Percentiles rank a stretch among this genome's conserved stretches.
Conservation (phyloP, 108 stramenopile species). For the Pseudonitzschia multiseries region DNA sequence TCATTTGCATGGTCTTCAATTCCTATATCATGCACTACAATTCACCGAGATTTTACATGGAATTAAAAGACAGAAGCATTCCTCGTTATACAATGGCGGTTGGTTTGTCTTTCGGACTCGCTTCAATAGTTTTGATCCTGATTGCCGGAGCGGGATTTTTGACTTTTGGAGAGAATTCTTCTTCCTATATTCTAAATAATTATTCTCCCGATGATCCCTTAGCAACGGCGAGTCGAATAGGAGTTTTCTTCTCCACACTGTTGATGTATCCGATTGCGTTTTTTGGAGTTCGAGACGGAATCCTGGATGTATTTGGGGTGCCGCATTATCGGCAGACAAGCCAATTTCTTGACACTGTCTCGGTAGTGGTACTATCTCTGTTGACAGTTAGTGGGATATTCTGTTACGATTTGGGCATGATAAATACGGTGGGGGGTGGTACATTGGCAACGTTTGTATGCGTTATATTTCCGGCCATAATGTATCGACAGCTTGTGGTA, state of each 20-base stretch:
- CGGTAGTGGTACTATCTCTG: slow-evolving; percentile 43
- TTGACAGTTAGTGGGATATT: slow-evolving; percentile 43
- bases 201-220: slow-evolving; percentile 72
- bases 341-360: slow-evolving; percentile 57
- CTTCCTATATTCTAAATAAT: slow-evolving; percentile 82
- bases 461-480: slow-evolving; percentile 86
- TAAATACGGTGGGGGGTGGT: slow-evolving; percentile 85
- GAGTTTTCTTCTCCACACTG: slow-evolving; percentile 65
- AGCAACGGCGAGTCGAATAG: slow-evolving; percentile 69
- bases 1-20: slow-evolving; percentile 58
- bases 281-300: slow-evolving; percentile 80
- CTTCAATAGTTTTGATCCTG: slow-evolving; percentile 52
- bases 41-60: slow-evolving; percentile 78
- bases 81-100: slow-evolving; percentile 61
- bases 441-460: slow-evolving; percentile 73
- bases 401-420: slow-evolving; percentile 54
- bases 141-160: slow-evolving; percentile 73
- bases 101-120: slow-evolving; percentile 49
- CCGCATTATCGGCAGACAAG: slow-evolving; percentile 58
- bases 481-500: slow-evolving; percentile 41
- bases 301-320: slow-evolving; percentile 62
- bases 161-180: slow-evolving; percentile 73
- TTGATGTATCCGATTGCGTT: slow-evolving; percentile 90
- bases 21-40: slow-evolving; percentile 74
- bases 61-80: slow-evolving; percentile 72